These are phyloP conservation scores for Colletotrichum tropicale DNA, from an alignment of 2,329 filamentous ascomycete genomes.

Conservation along the genomic window DNA sequence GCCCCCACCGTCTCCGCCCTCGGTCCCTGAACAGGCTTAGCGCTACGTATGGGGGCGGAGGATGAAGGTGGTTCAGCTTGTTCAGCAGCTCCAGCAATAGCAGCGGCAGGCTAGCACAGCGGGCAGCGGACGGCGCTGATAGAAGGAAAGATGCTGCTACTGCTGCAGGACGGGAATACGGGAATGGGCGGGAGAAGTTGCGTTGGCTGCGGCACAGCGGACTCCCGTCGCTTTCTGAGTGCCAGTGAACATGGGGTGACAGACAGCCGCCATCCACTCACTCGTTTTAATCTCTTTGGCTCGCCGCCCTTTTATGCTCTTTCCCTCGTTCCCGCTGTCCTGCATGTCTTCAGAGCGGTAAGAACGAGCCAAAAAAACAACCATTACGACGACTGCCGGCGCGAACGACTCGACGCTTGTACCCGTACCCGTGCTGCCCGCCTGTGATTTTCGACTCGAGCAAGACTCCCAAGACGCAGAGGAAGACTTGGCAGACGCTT, in stretches of 20 bases:
- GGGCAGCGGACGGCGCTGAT: neutral
- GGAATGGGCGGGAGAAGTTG: neutral
- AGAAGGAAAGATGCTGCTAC: neutral
- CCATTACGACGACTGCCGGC: neutral
- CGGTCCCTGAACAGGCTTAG: slow-evolving; percentile 14
- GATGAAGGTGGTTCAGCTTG: neutral
- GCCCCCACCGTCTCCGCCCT: neutral
- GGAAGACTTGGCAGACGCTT: neutral
- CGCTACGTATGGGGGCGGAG: neutral
- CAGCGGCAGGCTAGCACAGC: neutral
- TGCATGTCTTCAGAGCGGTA: neutral
- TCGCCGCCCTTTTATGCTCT: neutral
- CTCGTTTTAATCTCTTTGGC: slow-evolving; percentile 9
- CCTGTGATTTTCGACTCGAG: neutral
- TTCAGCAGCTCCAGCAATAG: neutral
- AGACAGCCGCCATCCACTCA: neutral
- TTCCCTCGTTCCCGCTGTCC: neutral
- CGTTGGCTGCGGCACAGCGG: neutral
- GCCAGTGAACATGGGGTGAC: slow-evolving; percentile 1
- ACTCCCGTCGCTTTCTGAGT: neutral
- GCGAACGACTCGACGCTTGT: neutral
- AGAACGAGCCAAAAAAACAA: neutral
- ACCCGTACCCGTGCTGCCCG: neutral
- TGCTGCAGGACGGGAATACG: neutral
- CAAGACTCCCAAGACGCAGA: neutral